Evolutionary conservation across 345 rosid genomes (phyloP).

Genomic region (Gossypium longicalyx): DNA sequence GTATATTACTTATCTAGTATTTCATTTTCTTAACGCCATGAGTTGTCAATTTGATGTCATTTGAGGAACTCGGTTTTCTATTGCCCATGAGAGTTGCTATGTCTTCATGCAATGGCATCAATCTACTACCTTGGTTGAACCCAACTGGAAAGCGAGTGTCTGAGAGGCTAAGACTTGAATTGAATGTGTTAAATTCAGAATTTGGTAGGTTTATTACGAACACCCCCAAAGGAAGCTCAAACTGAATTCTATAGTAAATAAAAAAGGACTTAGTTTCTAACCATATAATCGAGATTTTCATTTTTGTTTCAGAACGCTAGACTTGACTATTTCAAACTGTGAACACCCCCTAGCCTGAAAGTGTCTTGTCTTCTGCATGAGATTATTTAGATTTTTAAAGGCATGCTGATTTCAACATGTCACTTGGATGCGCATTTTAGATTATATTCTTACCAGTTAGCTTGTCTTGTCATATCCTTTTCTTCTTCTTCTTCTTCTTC

Average conservation of each 20-base stretch:
- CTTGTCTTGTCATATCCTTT: not conserved
- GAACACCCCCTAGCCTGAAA: not conserved
- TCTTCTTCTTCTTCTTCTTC: not conserved
- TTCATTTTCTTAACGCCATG: conserved; percentile 7
- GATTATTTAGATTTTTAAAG: not conserved
- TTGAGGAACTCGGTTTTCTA: conserved; percentile 4
- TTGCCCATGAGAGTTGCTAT: not conserved
- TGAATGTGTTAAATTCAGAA: conserved; percentile 1
- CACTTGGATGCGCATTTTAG: not conserved
- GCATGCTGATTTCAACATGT: not conserved
- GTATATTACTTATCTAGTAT: conserved; percentile 20
- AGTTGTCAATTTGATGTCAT: not conserved
- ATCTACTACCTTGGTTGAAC: not conserved
- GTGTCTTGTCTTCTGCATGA: not conserved
- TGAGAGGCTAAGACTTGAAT: conserved; percentile 2
- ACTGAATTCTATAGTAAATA: not conserved
- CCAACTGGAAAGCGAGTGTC: not conserved
- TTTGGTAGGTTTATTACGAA: not conserved
- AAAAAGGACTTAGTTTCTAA: not conserved
- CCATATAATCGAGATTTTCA: not conserved
- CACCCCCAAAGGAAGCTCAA: not conserved
- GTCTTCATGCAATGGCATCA: not conserved
- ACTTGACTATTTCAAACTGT: not conserved
- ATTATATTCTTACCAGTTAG: not conserved
- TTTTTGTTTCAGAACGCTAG: not conserved